Evolutionary conservation across 2,329 filamentous ascomycete species (phyloP).

Genomic region (Acephala macrosclerotiorum): DNA sequence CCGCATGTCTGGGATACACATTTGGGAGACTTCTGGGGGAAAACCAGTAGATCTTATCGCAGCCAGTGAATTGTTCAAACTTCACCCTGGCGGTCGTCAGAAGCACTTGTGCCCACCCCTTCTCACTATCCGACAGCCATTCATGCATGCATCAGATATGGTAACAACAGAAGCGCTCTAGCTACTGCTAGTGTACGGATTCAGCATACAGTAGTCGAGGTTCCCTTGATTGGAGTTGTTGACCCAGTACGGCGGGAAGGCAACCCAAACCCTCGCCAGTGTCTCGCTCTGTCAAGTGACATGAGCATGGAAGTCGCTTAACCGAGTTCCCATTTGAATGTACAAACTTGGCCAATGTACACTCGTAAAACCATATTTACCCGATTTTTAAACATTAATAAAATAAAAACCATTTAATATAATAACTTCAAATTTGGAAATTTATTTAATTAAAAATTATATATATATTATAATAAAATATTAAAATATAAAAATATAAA

Average conservation of each 20-base stretch:
- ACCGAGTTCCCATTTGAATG: too few species aligned
- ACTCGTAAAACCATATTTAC: too few species aligned
- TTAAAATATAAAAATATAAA: too few species aligned
- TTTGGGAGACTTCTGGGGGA: not conserved
- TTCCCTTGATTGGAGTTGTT: conserved; percentile 5
- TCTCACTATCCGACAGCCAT: not conserved
- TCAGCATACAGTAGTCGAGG: conserved; percentile 4
- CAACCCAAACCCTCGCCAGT: not conserved
- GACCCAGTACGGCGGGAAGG: conserved; percentile 4
- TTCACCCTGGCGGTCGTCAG: not conserved
- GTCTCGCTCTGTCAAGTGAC: not conserved
- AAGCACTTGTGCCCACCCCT: not conserved
- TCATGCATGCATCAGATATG: not conserved
- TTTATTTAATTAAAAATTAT: too few species aligned
- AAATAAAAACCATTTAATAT: too few species aligned
- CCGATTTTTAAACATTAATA: too few species aligned
- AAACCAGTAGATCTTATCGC: not conserved
- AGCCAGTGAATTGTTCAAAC: not conserved
- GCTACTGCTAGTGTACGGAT: not conserved
- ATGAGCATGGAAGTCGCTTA: not conserved
- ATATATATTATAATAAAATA: too few species aligned
- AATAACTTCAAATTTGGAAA: too few species aligned
- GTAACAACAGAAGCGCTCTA: not conserved
- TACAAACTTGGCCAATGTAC: too few species aligned
- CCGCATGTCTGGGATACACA: not conserved